Conservation (phyloP, 2,329 filamentous ascomycete genomes). For the Fusarium longipes region DNA sequence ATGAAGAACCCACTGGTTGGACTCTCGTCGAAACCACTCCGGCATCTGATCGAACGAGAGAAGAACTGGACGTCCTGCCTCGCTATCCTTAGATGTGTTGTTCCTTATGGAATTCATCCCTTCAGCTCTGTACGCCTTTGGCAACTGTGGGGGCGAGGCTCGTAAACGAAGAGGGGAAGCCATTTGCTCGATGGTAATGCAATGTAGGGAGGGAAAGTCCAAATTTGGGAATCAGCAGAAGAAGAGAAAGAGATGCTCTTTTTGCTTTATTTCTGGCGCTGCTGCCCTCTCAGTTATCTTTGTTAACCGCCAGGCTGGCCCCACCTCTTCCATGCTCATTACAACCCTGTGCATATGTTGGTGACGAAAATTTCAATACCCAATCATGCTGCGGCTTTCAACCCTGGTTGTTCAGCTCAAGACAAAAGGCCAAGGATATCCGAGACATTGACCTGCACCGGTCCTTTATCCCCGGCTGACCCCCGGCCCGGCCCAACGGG, state of each 20-base stretch:
- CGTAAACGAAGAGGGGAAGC: not conserved
- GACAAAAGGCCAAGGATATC: not conserved
- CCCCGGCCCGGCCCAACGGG: not conserved
- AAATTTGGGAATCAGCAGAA: too few relatives aligned
- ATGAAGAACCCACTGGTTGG: not conserved
- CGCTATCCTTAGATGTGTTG: not conserved
- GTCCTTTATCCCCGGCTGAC: not conserved
- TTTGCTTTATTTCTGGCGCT: not conserved
- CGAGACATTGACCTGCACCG: not conserved
- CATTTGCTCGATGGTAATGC: not conserved
- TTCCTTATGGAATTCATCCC: not conserved
- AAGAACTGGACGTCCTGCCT: not conserved
- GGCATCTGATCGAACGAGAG: not conserved
- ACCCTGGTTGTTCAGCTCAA: not conserved
- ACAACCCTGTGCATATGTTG: not conserved
- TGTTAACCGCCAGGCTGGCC: not conserved
- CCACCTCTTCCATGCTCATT: not conserved
- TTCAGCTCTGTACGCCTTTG: not conserved
- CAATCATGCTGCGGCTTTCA: not conserved
- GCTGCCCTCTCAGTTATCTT: not conserved
- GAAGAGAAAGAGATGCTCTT: not conserved
- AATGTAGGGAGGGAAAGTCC: too few relatives aligned
- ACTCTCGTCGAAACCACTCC: not conserved
- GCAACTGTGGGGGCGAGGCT: not conserved
- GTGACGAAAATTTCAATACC: not conserved